Conservation (phyloP, 2,329 filamentous ascomycete genomes). For the Beauveria australis region DNA sequence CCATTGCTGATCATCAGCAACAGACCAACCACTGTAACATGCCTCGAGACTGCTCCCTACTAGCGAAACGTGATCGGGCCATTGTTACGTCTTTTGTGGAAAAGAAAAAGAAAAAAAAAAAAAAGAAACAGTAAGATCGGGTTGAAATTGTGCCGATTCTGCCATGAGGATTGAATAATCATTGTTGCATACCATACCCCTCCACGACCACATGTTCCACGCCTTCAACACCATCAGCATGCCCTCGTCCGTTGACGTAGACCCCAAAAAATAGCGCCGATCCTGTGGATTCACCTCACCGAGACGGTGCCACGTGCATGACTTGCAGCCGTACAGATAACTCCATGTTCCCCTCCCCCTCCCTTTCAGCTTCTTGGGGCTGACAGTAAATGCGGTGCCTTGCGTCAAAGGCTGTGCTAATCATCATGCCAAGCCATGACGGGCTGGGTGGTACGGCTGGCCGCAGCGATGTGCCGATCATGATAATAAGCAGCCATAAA, state of each 20-base stretch:
- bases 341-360: neutral
- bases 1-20: neutral
- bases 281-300: neutral
- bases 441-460: neutral
- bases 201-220: no score
- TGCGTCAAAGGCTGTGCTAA: neutral
- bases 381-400: neutral
- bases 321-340: neutral
- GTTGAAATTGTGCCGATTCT: neutral
- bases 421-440: neutral
- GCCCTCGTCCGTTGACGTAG: no score
- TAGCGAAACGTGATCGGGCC: neutral
- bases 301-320: neutral
- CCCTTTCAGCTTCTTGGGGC: neutral
- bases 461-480: slow-evolving; percentile 5
- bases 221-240: no score
- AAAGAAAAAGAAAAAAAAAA: neutral
- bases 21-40: no score
- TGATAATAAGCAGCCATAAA: neutral
- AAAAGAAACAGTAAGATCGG: neutral
- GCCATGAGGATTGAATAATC: neutral
- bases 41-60: neutral
- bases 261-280: neutral
- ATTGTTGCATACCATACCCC: no score
- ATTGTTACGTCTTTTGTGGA: neutral